phyloP scores from a whole-genome alignment of 176 grass and related monocot species.

The Rhynchospora tenuis region DNA sequence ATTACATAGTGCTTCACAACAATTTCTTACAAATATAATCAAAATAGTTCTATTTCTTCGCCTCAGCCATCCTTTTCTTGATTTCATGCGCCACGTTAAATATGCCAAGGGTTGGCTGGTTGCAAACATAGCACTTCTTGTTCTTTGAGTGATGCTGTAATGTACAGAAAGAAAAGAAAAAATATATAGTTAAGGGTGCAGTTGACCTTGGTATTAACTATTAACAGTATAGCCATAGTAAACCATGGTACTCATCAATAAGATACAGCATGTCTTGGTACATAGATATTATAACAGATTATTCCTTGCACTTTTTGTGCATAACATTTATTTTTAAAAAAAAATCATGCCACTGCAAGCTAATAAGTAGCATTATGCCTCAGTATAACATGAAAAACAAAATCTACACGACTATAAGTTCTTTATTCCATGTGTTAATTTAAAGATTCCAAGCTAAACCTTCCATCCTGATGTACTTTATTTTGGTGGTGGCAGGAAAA shows the following conservation, averaged over 20 bases:
- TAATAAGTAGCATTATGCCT: neutral
- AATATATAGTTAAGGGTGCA: neutral
- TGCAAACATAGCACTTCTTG: slow-evolving; percentile 87
- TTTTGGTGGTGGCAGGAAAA: no score
- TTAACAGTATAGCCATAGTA: neutral
- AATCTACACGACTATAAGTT: no score
- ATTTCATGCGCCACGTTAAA: slow-evolving; percentile 86
- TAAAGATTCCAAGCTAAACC: no score
- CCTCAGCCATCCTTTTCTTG: slow-evolving; percentile 63
- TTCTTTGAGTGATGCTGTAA: slow-evolving; percentile 86
- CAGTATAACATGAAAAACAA: neutral
- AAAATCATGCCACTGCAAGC: neutral
- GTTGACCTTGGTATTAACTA: neutral
- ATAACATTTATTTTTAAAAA: neutral
- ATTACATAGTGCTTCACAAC: neutral
- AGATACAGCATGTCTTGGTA: neutral
- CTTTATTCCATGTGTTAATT: no score
- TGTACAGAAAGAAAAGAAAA: slow-evolving; percentile 1
- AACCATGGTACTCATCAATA: neutral
- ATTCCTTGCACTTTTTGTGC: neutral
- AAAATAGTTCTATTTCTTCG: slow-evolving; percentile 54
- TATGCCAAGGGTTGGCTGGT: slow-evolving; percentile 76
- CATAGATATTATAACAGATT: neutral
- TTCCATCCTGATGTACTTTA: no score
- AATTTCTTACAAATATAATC: neutral